Percentiles rank a stretch among this genome's conserved stretches.
These are phyloP conservation scores for Candolleomyces eurysporus DNA, from an alignment of 768 basidiomycete genomes.

Conservation along the genomic window DNA sequence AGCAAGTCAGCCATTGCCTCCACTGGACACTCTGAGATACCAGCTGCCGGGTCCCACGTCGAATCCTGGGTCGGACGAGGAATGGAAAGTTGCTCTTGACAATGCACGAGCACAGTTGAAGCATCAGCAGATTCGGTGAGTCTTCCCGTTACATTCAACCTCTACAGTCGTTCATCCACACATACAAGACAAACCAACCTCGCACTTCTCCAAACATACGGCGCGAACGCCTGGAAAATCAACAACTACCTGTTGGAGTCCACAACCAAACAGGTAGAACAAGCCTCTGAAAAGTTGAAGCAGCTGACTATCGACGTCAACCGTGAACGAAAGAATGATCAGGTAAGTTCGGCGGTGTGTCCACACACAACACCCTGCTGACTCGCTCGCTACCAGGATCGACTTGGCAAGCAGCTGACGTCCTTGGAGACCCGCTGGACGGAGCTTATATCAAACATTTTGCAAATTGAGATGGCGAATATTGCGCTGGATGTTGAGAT, in stretches of 20 bases:
- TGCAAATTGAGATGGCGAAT: constrained; percentile 97
- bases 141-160: background rate
- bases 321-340: constrained; percentile 81
- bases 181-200: constrained; percentile 73
- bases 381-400: constrained; percentile 48
- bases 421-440: constrained; percentile 89
- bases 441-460: constrained; percentile 82
- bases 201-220: constrained; percentile 80
- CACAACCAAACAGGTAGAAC: constrained; percentile 69
- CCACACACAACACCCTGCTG: background rate
- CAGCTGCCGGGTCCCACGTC: constrained; percentile 68
- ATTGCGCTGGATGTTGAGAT: constrained; percentile 84
- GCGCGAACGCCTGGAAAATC: constrained; percentile 87
- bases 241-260: constrained; percentile 87
- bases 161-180: background rate
- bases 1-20: constrained; percentile 58
- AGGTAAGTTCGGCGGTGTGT: constrained; percentile 44
- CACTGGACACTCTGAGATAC: constrained; percentile 72
- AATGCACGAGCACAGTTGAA: constrained; percentile 84
- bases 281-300: constrained; percentile 72
- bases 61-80: constrained; percentile 64
- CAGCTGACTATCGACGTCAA: constrained; percentile 84
- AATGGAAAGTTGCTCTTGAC: constrained; percentile 71
- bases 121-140: constrained; percentile 79
- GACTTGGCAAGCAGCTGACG: constrained; percentile 74